Evolutionary conservation across 2,329 filamentous ascomycete genomes (phyloP), one percentile per base, ranked within the genome.

Genomic region (Huntiella savannae): DNA sequence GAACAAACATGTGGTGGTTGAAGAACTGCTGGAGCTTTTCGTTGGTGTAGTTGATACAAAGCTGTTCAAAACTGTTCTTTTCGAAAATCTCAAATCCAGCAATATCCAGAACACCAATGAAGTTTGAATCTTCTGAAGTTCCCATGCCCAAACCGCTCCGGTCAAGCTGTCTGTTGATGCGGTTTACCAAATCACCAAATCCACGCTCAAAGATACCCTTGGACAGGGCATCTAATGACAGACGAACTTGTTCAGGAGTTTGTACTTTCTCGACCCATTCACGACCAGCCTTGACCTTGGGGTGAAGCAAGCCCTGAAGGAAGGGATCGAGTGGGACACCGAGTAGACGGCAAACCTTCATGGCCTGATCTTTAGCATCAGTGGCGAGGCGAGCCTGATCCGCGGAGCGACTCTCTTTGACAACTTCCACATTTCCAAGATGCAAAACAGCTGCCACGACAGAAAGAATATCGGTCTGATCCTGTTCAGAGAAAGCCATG

Each of bases 11-110:
- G 66, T 98, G 92, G 59, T 98, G 91, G 57, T 98, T 98, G 73
- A 98, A 98, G 62, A 98, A 98, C 55, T 98, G 91, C 58, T 98
- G 91, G 5, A 98, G 75, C 61, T 95, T 98, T 62, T 98, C 91
- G 63, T 98, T 98, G 51, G 92, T 96, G 63, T 98, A 98, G 63
- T 98, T 98, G 71, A 98, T 98, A 67, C 91, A 98, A 4, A 98
- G 72, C 61, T 98, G 91, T 60, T 98, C 91, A 57, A 98, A 98
- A 66, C 88, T 95, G 66, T 98, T 98, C 56, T 84, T 75, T 55
- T 98, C 87, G 55, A 98, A 98, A 49, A 98, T 98, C 59, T 98
- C 91, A 62, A 98, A 98, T 50, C 91, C 91, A 52, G 92, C 92
- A 62, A 98, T 98, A 74, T 98, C 91, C 37, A 98, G 77, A 6